Base-by-base conservation (phyloP, 176 grass and related monocot genomes). In the Rhynchospora pubera region DNA sequence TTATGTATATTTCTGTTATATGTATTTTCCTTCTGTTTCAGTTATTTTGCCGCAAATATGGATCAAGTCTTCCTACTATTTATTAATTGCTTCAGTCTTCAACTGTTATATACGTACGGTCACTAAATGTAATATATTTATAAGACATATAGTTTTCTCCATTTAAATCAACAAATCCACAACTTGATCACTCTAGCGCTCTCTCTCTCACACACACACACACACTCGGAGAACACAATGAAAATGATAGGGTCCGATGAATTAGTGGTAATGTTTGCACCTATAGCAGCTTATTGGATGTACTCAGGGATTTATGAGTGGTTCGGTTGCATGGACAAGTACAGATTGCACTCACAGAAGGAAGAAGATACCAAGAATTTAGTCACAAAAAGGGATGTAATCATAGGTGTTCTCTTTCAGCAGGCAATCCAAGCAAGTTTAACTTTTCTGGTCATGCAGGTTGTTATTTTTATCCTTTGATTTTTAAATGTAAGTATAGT, bases 301-400 rank as follows among this genome's bases (percentile, higher is more conserved):
- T 93, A 97, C 85, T 85, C 89, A 0, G 91, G 94, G 57, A 75
- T 88, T 12, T 93, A 97, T 82, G 94, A 90, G 82, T 48, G n/a
- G 79, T 24, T 93, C 51, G 67, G 67, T 22, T 50, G 75, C 42
- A 66, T 83, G 79, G 79, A 84, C 55, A 93, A 7, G 45, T 93
- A 97, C 81, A 91, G 94, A 83, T 83, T 97, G 81, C 94, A 97
- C 79, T 88, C 94, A 5, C 83, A 32, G 42, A 88, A 59, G 57
- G 91, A 97, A 16, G 91, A 97, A 83, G 84, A 90, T 15, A 85
- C 42, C 65, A 93, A 88, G 66, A 97, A 97, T 80, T 79, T 93
- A 84, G 87, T 65, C 18, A 90, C 94, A 57, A 83, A 89, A 88
- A 87, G n/a, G 59, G 86, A 91, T 47, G 94, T 97, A 21, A 51